Evolutionary conservation across 225 moss, liverwort and hornwort species (phyloP).

Genomic region (Anthoceros angustus): DNA sequence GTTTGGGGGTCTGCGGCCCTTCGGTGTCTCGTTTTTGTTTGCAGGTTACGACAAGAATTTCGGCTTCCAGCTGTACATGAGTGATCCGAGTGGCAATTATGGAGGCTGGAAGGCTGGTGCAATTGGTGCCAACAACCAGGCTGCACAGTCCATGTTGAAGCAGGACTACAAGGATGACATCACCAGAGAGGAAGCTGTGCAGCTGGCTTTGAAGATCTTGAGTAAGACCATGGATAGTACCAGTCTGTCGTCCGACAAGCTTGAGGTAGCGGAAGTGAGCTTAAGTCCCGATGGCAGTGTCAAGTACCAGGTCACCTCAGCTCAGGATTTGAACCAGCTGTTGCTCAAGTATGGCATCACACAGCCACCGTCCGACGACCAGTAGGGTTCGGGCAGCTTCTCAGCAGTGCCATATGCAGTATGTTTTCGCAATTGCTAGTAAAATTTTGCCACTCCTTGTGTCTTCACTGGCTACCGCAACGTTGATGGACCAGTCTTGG

Average conservation of each 20-base stretch:
- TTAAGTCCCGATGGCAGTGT: slow-evolving; percentile 51
- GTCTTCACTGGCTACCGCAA: too few species aligned
- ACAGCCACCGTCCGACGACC: slow-evolving; percentile 50
- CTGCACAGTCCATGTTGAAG: slow-evolving; percentile 74
- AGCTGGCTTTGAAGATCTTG: slow-evolving; percentile 57
- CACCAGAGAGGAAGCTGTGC: slow-evolving; percentile 63
- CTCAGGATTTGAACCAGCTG: slow-evolving; percentile 58
- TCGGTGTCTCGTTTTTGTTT: slow-evolving; percentile 64
- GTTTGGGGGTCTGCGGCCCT: slow-evolving; percentile 57
- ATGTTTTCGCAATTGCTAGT: too few species aligned
- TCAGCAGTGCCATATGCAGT: too few species aligned
- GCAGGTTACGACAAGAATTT: slow-evolving; percentile 73
- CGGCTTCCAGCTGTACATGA: slow-evolving; percentile 72
- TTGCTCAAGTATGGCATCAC: slow-evolving; percentile 78
- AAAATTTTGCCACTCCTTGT: too few species aligned
- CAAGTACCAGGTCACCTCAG: slow-evolving; percentile 39
- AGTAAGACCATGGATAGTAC: slow-evolving; percentile 88
- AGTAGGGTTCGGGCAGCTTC: slow-evolving; percentile 7
- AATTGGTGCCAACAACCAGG: slow-evolving; percentile 69
- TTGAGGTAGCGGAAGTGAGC: slow-evolving; percentile 71
- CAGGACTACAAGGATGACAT: slow-evolving; percentile 74
- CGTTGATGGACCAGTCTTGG: too few species aligned
- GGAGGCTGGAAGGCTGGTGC: slow-evolving; percentile 75
- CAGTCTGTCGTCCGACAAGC: slow-evolving; percentile 60
- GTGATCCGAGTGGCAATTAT: slow-evolving; percentile 72